Conservation (phyloP, 306 rosid genomes). For the Oxytropis ochrocephala region DNA sequence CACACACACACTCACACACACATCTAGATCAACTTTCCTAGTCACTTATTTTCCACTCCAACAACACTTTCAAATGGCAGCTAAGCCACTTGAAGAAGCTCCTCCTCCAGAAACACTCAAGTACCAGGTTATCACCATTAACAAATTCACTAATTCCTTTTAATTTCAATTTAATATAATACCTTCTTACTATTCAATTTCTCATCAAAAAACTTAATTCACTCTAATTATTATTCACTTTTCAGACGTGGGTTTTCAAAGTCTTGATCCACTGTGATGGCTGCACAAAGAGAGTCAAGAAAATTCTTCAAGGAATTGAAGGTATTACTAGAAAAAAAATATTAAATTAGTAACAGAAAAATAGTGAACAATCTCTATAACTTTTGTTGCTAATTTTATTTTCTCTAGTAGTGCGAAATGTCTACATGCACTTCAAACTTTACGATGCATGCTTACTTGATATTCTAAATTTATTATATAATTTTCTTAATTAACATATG, state of each 20-base stretch:
- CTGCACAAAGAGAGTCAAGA: constrained; percentile 79
- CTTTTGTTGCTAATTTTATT: neutral
- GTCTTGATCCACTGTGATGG: constrained; percentile 93
- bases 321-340: constrained; percentile 23
- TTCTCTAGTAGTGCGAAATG: neutral
- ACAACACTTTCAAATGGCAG: constrained; percentile 39
- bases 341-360: too few relatives aligned
- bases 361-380: too few relatives aligned
- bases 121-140: constrained; percentile 45
- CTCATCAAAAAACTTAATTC: constrained; percentile 14
- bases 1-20: constrained; percentile 13
- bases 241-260: constrained; percentile 75
- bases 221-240: neutral
- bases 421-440: neutral
- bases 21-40: constrained; percentile 10
- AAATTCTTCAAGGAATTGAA: constrained; percentile 73
- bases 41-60: constrained; percentile 28
- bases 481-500: neutral
- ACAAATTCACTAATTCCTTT: neutral
- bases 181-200: neutral
- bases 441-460: neutral
- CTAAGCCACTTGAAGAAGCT: constrained; percentile 48
- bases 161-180: too few relatives aligned
- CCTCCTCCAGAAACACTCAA: constrained; percentile 45
- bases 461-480: neutral